Evolutionary conservation across 129 eudicot genomes (phyloP), one percentile per base, ranked within the genome.

Genomic region (Artemisia tridentata): DNA sequence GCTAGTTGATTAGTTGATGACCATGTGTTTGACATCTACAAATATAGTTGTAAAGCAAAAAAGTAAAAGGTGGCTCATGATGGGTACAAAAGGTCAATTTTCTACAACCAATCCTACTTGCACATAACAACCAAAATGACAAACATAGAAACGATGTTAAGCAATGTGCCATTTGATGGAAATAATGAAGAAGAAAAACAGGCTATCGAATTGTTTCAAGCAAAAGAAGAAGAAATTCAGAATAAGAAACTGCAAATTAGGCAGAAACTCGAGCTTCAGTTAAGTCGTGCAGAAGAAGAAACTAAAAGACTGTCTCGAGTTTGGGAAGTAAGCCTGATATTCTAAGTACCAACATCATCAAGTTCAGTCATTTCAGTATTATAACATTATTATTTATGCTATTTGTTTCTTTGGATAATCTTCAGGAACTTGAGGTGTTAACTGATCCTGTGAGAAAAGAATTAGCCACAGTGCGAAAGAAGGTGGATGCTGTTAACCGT

Each of bases 381-480:
- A 9, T 50, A 50, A 50, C 10, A 7, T 7, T 25, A 5, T 72
- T 16, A 25, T 27, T 8, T 73, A 17, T 50, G 13, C 20, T 27
- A 27, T 27, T 20, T 74, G 13, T 73, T 63, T 50, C 5, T 72
- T 65, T 63, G 18, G 14, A 16, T 63, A 59, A 17, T 15, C 18
- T 41, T 21, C 34, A 88, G 95, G 95, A 88, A 69, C 85, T 88
- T 1, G 83, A 85, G 76, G 85, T 72, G 16, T 68, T 85, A 49
- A 76, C 79, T 2, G 91, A 88, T 79, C 95, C 91, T 18, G 76
- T 79, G 91, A 81, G 81, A 62, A 88, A 88, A 69, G 85, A 87
- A 74, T 75, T 87, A 21, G 83, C 78, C 43, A 34, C 47, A 1
- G 82, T 88, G 17, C 86, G 88, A 9, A 85, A 78, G 71, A 88